These are phyloP conservation scores for Carex scoparia DNA, from an alignment of 176 grass and related monocot species.

Conservation along the genomic window DNA sequence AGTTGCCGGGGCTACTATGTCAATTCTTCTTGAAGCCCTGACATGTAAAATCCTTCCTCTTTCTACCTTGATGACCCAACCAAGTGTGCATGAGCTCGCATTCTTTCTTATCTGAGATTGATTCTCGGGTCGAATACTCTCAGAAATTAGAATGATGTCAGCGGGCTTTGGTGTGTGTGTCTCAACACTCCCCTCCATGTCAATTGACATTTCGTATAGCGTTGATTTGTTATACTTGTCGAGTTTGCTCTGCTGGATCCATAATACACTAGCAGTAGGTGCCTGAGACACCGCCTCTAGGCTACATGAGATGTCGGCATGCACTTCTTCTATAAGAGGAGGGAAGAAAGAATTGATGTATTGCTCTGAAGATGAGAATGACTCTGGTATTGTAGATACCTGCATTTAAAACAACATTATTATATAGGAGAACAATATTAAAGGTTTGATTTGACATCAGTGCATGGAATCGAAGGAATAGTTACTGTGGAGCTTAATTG, in stretches of 20 bases:
- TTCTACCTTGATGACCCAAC: constrained; percentile 50
- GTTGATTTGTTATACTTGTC: constrained; percentile 32
- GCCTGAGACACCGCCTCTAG: constrained; percentile 49
- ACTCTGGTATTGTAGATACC: constrained; percentile 48
- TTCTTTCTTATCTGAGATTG: constrained; percentile 44
- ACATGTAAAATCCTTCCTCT: constrained; percentile 43
- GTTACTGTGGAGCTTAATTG: not conserved
- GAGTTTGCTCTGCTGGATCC: constrained; percentile 22
- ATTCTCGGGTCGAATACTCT: constrained; percentile 42
- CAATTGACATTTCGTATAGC: constrained; percentile 42
- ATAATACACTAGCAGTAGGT: constrained; percentile 39
- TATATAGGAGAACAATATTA: not conserved
- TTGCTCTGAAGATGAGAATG: constrained; percentile 47
- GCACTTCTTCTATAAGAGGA: constrained; percentile 64
- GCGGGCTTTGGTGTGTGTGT: constrained; percentile 42
- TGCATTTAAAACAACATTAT: constrained; percentile 35
- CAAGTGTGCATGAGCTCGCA: constrained; percentile 40
- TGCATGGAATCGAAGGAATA: not conserved
- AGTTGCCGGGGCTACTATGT: constrained; percentile 34
- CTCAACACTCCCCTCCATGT: constrained; percentile 32
- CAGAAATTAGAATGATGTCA: constrained; percentile 58
- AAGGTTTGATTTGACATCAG: not conserved
- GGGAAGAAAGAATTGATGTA: constrained; percentile 61
- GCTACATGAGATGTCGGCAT: constrained; percentile 44
- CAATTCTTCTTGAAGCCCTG: constrained; percentile 47